These are phyloP conservation scores for Rhododendron ferrugineum DNA, from an alignment of 148 eudicot genomes.

Conservation along the genomic window DNA sequence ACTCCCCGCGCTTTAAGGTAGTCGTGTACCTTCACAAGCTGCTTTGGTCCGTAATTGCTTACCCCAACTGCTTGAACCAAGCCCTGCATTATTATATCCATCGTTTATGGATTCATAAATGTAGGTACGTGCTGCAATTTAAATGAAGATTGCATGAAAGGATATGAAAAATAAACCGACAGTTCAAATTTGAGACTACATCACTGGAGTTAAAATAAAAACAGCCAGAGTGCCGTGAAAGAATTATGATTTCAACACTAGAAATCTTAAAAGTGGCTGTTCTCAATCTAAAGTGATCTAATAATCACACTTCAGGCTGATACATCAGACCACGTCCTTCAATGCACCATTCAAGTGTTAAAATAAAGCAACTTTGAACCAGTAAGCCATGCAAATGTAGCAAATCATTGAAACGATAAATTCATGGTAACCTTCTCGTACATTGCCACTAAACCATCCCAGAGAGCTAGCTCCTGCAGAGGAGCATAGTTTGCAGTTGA, in stretches of 20 bases:
- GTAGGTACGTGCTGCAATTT: background rate
- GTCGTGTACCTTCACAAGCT: slow-evolving; percentile 69
- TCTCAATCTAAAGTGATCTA: background rate
- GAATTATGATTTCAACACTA: background rate
- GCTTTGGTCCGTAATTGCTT: slow-evolving; percentile 95
- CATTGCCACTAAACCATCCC: slow-evolving; percentile 99
- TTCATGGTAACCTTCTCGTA: slow-evolving; percentile 75
- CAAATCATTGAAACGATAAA: background rate
- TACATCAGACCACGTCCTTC: background rate
- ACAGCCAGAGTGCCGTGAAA: background rate
- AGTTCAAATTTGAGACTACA: background rate
- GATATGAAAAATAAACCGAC: background rate
- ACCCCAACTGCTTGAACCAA: slow-evolving; percentile 92
- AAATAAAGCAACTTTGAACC: background rate
- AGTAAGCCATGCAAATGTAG: background rate
- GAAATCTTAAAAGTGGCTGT: background rate
- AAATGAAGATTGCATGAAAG: background rate
- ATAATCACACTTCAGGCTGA: background rate
- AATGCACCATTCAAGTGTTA: background rate
- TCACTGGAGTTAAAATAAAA: too few relatives aligned
- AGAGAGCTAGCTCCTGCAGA: slow-evolving; percentile 81
- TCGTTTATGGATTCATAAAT: background rate
- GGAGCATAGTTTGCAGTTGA: slow-evolving; percentile 98
- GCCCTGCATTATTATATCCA: slow-evolving; percentile 50
- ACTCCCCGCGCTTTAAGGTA: slow-evolving; percentile 79